Evolutionary conservation across 2,329 filamentous ascomycete genomes (phyloP), one percentile per base, ranked within the genome.

Genomic region (Penicillium sp.): DNA sequence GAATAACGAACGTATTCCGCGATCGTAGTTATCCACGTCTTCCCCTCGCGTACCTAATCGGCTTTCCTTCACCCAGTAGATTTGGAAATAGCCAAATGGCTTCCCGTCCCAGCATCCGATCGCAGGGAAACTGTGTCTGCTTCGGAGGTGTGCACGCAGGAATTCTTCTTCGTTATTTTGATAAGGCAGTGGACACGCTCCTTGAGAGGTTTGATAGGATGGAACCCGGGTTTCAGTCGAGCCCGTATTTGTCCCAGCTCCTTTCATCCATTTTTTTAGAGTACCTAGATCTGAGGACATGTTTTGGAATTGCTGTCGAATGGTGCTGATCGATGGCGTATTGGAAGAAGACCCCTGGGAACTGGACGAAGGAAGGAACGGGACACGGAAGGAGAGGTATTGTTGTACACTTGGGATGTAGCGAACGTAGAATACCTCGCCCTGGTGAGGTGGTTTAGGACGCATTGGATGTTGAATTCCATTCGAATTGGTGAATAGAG

Each of bases 31-130:
- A 8, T 80, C 81, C 0, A 84, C 82, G 0, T 78, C 78, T 0
- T 67, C 83, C 3, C 95, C 70, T 56, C 89, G 78, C 40, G 78
- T 80, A 0, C 88, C 89, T 0, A 99, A 68, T 0, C 77, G 74
- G 64, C 97, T 92, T 67, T 99, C 93, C 64, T 95, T 95, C 3
- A 93, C 89, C 92, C 93, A 99, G 73, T 99, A 99, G 29, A 99
- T 80, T 74, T 99, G 93, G 66, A 99, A 96, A 68, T 95, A 99
- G 0, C 90, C 93, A 72, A 97, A 99, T 0, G 92, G 92, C 52
- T 92, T 86, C 10, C 89, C 91, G 60, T 97, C 89, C 88, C 92
- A 99, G 66, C 90, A 85, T 0, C 88, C 93, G 53, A 97, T 92
- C 0, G 86, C 89, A 0, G 93, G 93, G 69, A 97, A 95, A 8